Evolutionary conservation across 2,329 filamentous ascomycete genomes (phyloP).

Genomic region (Fusarium brevicatenulatum): DNA sequence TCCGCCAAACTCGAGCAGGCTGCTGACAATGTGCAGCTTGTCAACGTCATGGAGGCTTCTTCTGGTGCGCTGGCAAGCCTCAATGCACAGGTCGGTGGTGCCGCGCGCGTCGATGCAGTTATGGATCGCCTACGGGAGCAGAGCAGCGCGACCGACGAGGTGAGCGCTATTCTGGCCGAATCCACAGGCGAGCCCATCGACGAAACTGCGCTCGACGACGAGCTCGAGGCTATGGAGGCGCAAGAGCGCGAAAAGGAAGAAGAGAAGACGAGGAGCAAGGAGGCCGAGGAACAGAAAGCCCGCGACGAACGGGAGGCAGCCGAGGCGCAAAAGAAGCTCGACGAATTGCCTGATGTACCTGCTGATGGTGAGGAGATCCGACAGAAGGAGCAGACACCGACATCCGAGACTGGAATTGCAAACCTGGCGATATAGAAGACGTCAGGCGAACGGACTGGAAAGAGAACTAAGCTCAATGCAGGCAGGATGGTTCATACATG

Average conservation of each 20-base stretch:
- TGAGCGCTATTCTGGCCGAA: slow-evolving; percentile 80
- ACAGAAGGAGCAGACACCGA: slow-evolving; percentile 45
- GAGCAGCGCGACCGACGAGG: slow-evolving; percentile 84
- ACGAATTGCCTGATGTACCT: slow-evolving; percentile 58
- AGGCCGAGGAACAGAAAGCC: slow-evolving; percentile 53
- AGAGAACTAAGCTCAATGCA: slow-evolving; percentile 29
- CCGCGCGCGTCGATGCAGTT: slow-evolving; percentile 78
- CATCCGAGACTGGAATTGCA: slow-evolving; percentile 53
- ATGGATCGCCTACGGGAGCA: slow-evolving; percentile 81
- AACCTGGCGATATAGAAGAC: slow-evolving; percentile 44
- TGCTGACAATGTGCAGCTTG: slow-evolving; percentile 82
- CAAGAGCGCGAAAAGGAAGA: slow-evolving; percentile 66
- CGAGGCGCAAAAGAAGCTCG: slow-evolving; percentile 63
- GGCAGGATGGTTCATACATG: slow-evolving; percentile 17
- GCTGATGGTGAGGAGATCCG: slow-evolving; percentile 49
- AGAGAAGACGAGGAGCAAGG: slow-evolving; percentile 57
- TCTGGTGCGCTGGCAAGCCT: slow-evolving; percentile 76
- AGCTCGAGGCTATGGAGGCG: slow-evolving; percentile 79
- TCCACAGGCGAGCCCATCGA: slow-evolving; percentile 66
- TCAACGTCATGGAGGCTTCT: slow-evolving; percentile 84
- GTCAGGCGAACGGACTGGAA: slow-evolving; percentile 41
- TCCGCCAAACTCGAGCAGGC: slow-evolving; percentile 88
- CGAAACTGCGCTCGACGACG: slow-evolving; percentile 86
- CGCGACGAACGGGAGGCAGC: slow-evolving; percentile 57
- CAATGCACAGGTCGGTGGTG: slow-evolving; percentile 81